phyloP scores from a whole-genome alignment of 441 rosid species.

The Cnidoscolus chayamansa region DNA sequence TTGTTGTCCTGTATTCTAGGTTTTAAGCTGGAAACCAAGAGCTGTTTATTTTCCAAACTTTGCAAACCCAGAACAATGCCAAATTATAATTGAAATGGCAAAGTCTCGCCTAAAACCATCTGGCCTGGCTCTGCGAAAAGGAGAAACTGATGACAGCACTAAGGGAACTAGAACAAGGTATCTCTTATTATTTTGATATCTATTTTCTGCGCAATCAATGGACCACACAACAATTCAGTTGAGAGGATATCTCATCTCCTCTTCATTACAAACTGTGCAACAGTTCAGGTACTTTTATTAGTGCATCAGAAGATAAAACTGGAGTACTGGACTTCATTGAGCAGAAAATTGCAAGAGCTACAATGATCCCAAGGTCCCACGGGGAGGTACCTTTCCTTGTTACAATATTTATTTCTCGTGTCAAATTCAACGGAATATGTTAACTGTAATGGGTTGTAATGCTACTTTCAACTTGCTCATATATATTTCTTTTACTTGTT shows the following conservation, averaged over 20 bases:
- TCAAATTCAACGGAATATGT: not conserved
- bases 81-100: slow-evolving; percentile 49
- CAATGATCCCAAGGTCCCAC: slow-evolving; percentile 64
- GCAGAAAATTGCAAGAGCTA: slow-evolving; percentile 68
- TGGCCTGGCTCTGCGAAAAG: slow-evolving; percentile 65
- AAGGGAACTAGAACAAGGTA: slow-evolving; percentile 86
- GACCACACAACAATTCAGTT: slow-evolving; percentile 10
- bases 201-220: not conserved
- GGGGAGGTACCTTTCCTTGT: slow-evolving; percentile 60
- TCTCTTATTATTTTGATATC: slow-evolving; percentile 4
- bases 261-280: slow-evolving; percentile 13
- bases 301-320: slow-evolving; percentile 69
- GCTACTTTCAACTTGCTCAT: not conserved
- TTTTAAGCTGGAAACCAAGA: slow-evolving; percentile 85
- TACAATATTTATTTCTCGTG: not conserved
- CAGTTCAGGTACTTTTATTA: slow-evolving; percentile 80
- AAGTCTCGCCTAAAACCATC: slow-evolving; percentile 63
- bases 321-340: slow-evolving; percentile 63
- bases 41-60: slow-evolving; percentile 79
- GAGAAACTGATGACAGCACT: slow-evolving; percentile 76
- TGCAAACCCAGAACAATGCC: slow-evolving; percentile 68
- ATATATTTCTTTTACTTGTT: not conserved
- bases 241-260: not conserved
- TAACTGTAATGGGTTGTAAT: not conserved
- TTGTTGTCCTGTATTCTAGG: slow-evolving; percentile 38